These are phyloP conservation scores for Chalaropsis thielavioides DNA, from an alignment of 2,329 filamentous ascomycete genomes.

Conservation along the genomic window DNA sequence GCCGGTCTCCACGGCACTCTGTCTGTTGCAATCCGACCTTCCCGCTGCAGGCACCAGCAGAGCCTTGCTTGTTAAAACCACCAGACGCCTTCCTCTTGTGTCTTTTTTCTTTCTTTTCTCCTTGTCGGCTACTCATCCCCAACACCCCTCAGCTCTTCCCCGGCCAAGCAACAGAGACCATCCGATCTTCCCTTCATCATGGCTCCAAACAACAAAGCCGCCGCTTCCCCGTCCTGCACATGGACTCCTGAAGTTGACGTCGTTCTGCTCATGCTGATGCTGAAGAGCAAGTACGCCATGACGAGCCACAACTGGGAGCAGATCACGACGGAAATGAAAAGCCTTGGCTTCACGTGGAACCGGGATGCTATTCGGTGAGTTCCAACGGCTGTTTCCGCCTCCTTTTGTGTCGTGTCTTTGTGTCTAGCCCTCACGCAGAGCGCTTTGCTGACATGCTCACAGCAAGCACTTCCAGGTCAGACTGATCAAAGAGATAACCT, in stretches of 20 bases:
- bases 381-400: too few relatives aligned
- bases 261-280: slow-evolving; percentile 2
- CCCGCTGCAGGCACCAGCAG: too few relatives aligned
- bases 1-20: too few relatives aligned
- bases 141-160: too few relatives aligned
- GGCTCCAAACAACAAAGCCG: neutral
- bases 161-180: too few relatives aligned
- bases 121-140: too few relatives aligned
- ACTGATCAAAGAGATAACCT: neutral
- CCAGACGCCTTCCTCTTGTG: too few relatives aligned
- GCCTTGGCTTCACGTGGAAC: neutral
- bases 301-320: neutral
- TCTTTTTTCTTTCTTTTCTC: too few relatives aligned
- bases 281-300: neutral
- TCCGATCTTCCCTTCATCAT: neutral
- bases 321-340: neutral
- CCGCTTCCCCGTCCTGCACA: neutral
- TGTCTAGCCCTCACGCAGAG: neutral
- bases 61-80: too few relatives aligned
- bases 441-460: neutral
- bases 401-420: too few relatives aligned
- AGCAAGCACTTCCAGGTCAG: neutral
- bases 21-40: too few relatives aligned
- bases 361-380: neutral
- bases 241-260: neutral